Evolutionary conservation across 441 rosid species (phyloP), one percentile per base, ranked within the genome.

Genomic region (Gossypium laxum): DNA sequence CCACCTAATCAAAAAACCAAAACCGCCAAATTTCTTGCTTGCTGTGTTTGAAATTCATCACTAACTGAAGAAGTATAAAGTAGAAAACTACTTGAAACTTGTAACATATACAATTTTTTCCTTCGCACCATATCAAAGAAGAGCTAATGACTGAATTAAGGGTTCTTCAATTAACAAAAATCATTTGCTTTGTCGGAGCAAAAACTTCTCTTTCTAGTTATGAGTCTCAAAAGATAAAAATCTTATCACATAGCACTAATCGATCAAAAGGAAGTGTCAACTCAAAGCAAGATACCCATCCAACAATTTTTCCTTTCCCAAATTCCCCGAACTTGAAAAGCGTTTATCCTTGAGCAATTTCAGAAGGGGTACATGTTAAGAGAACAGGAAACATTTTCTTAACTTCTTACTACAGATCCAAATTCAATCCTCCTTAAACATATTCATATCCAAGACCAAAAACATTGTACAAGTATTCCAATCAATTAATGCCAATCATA

Each of bases 131-230:
- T 6, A 60, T 14, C 22, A 30, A 30, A 5, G 38, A 30, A 5
- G 38, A 30, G 64, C 61, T 15, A 24, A 59, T 30, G 41, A 34
- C 64, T 28, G 64, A 28, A 28, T 14, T 41, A 30, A 59, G 17
- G 12, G 17, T 56, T 56, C 61, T 59, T 59, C 43, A 59, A 59
- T 59, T n/a, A 28, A 59, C 64, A 56, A 58, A 26, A 58, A 28
- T 28, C 7, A 5, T 2, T 59, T 28, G 4, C n/a, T 59, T 6
- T 1, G 2, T 59, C 64, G 14, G 1, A 24, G 4, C 18, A 56
- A 28, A 30, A 59, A 5, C 6, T 60, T 4, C 5, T 30, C 14
- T 2, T 17, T 6, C 38, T 30, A 6, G 12, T 32, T 60, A 30
- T 60, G 47, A 32, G 22, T 60, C 47, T 60, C 22, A 60, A 60